These are phyloP conservation scores for Neofusicoccum laricinum DNA, from an alignment of 2,329 filamentous ascomycete genomes.

Conservation along the genomic window DNA sequence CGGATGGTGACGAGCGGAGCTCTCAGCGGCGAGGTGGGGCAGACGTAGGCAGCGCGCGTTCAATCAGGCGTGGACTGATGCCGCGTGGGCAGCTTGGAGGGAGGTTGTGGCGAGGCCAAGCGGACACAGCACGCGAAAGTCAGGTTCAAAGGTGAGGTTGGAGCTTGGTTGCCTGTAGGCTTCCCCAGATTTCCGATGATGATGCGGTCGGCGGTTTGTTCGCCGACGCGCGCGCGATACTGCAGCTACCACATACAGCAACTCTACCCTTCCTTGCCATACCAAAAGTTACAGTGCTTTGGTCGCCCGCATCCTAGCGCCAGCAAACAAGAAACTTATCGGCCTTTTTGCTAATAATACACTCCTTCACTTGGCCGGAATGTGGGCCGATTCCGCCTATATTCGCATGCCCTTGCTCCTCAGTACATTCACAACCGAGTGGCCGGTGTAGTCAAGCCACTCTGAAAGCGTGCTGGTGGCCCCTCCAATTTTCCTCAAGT, in stretches of 20 bases:
- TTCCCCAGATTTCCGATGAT: slow-evolving; percentile 17
- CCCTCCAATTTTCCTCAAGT: slow-evolving; percentile 62
- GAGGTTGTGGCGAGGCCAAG: neutral
- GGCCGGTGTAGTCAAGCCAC: slow-evolving; percentile 80
- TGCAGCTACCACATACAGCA: neutral
- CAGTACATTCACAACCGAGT: slow-evolving; percentile 74
- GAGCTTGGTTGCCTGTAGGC: slow-evolving; percentile 12
- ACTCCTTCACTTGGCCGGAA: neutral
- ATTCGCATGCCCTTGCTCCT: slow-evolving; percentile 85
- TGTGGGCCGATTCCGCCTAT: slow-evolving; percentile 36
- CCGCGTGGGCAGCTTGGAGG: neutral
- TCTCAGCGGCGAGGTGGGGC: slow-evolving; percentile 8
- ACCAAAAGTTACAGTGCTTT: neutral
- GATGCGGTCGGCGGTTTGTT: slow-evolving; percentile 11
- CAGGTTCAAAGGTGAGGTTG: neutral
- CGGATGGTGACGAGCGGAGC: slow-evolving; percentile 3
- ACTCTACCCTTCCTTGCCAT: neutral
- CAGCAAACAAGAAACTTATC: neutral
- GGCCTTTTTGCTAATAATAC: neutral
- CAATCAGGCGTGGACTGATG: neutral
- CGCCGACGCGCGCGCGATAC: neutral
- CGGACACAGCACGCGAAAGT: neutral
- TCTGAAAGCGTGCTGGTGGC: slow-evolving; percentile 64
- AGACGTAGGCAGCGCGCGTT: neutral
- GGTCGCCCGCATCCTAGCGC: neutral